Percentiles rank a stretch among this genome's conserved stretches.
phyloP scores from a whole-genome alignment of 2,329 filamentous ascomycete species.

The Hymenoscyphus fructigenus region DNA sequence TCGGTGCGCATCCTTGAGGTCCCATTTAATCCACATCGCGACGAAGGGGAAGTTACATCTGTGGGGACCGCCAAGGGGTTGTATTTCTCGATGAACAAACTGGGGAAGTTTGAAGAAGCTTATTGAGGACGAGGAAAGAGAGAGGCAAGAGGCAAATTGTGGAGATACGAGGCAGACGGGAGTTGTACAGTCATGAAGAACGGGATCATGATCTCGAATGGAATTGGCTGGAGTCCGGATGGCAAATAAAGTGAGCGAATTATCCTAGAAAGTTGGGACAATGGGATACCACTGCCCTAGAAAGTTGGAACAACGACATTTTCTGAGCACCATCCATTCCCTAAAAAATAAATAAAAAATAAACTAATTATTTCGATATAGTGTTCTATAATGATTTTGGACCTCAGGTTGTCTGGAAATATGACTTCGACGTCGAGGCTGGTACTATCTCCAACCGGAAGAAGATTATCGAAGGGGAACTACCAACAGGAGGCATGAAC shows the following conservation, averaged over 20 bases:
- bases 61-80: conserved; percentile 9
- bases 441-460: conserved; percentile 37
- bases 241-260: conserved; percentile 36
- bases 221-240: conserved; percentile 40
- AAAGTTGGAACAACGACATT: background rate
- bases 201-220: conserved; percentile 40
- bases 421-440: conserved; percentile 38
- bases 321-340: background rate
- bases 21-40: conserved; percentile 3
- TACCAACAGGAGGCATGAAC: conserved; percentile 30
- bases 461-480: conserved; percentile 23
- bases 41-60: conserved; percentile 19
- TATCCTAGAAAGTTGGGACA: no score
- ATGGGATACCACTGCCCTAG: no score
- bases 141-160: conserved; percentile 29
- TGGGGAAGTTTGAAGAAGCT: conserved; percentile 9
- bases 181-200: conserved; percentile 38
- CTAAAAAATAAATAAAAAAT: background rate
- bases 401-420: conserved; percentile 35
- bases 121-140: conserved; percentile 5
- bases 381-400: conserved; percentile 41
- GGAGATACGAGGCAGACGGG: conserved; percentile 34
- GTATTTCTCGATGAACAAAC: conserved; percentile 11
- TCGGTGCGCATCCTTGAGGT: conserved; percentile 6
- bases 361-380: conserved; percentile 14